A percentile compares a stretch with the other conserved stretches of the same genome.
phyloP scores from a whole-genome alignment of 331 rosid genomes.

The Quercus lobata region DNA sequence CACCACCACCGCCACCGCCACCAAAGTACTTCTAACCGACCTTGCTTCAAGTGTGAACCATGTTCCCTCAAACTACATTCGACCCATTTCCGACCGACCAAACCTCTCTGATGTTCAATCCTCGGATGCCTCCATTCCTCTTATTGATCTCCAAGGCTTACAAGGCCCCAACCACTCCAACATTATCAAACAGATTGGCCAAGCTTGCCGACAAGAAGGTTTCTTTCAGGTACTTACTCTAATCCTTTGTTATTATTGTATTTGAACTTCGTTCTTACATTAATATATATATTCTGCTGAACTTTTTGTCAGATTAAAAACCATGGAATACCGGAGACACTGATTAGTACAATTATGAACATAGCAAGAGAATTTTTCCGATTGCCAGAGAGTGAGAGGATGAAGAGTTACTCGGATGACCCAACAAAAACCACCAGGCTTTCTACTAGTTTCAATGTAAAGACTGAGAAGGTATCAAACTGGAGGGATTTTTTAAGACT shows the following conservation, averaged over 20 bases:
- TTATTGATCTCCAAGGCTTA: conserved; percentile 57
- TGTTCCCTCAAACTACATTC: conserved; percentile 61
- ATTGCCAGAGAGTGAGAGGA: conserved; percentile 66
- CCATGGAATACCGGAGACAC: conserved; percentile 56
- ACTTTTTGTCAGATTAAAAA: conserved; percentile 42
- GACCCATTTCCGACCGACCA: conserved; percentile 68
- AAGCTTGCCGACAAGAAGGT: conserved; percentile 58
- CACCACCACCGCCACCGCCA: not conserved
- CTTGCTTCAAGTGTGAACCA: conserved; percentile 29
- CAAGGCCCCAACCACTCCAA: conserved; percentile 40
- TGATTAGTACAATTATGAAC: conserved; percentile 30
- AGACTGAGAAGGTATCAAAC: conserved; percentile 61
- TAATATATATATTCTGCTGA: not conserved
- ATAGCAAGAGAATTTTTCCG: conserved; percentile 56
- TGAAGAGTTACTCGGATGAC: conserved; percentile 77
- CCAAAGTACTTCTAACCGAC: conserved; percentile 47
- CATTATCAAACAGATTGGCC: conserved; percentile 41
- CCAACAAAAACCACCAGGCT: conserved; percentile 67
- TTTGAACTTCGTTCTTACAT: not conserved
- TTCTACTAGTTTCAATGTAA: conserved; percentile 81
- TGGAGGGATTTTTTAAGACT: conserved; percentile 90
- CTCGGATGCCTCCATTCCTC: conserved; percentile 38
- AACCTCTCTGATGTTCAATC: conserved; percentile 33
- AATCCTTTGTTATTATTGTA: not conserved
- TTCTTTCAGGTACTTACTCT: conserved; percentile 60